Conservation (phyloP, 2,329 filamentous ascomycete species). For the Botrytis byssoidea region DNA sequence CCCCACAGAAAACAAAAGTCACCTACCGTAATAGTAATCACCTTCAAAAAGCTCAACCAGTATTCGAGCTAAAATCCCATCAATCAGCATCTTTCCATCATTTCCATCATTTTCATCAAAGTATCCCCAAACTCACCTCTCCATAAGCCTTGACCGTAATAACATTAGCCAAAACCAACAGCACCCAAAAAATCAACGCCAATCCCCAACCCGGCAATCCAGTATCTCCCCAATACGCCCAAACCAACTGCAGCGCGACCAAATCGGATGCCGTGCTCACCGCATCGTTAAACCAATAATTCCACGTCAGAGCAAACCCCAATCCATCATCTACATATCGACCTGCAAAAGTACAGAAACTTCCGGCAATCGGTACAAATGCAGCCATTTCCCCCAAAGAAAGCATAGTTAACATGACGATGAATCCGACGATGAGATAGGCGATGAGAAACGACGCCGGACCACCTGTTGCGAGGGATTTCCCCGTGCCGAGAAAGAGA, state of each 20-base stretch:
- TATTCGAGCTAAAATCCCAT: conserved; percentile 47
- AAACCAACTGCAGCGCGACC: conserved; percentile 56
- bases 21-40: conserved; percentile 49
- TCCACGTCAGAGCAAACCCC: conserved; percentile 55
- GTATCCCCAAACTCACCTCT: conserved; percentile 42
- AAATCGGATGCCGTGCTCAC: conserved; percentile 59
- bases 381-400: conserved; percentile 61
- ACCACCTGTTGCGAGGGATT: conserved; percentile 57
- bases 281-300: conserved; percentile 67
- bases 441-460: conserved; percentile 58
- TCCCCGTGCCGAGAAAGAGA: conserved; percentile 61
- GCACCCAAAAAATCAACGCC: conserved; percentile 59
- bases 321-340: conserved; percentile 55
- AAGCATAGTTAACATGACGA: conserved; percentile 60
- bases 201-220: conserved; percentile 63
- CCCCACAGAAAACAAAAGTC: neutral
- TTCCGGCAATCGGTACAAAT: conserved; percentile 53
- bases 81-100: neutral
- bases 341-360: conserved; percentile 55
- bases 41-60: conserved; percentile 56
- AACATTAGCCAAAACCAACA: conserved; percentile 53
- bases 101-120: neutral
- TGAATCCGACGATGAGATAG: conserved; percentile 55
- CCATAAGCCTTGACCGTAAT: conserved; percentile 54
- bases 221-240: conserved; percentile 58